These are phyloP conservation scores for Cardiospermum halicacabum DNA, from an alignment of 345 rosid genomes.

Conservation along the genomic window DNA sequence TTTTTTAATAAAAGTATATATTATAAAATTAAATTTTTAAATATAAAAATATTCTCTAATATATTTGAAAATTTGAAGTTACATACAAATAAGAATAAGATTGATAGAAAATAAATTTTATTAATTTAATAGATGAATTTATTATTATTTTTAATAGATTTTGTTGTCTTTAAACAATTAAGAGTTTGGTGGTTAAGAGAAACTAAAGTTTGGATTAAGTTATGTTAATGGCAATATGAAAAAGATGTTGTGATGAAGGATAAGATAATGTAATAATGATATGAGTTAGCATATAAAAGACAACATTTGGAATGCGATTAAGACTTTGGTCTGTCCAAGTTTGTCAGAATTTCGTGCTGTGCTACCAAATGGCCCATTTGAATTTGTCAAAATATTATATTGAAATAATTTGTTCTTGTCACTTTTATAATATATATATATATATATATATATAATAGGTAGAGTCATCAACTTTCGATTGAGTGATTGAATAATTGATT, in stretches of 20 bases:
- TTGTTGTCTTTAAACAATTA: not conserved
- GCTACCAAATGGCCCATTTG: not conserved
- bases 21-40: too few species aligned
- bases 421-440: not conserved
- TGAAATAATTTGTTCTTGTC: not conserved
- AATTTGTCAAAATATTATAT: not conserved
- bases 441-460: too few species aligned
- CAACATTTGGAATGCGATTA: constrained; percentile 24
- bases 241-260: constrained; percentile 25
- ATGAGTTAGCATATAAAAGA: constrained; percentile 14
- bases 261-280: constrained; percentile 20
- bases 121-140: too few species aligned
- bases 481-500: too few species aligned
- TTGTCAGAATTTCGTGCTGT: not conserved
- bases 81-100: too few species aligned
- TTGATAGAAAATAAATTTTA: too few species aligned
- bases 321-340: constrained; percentile 22
- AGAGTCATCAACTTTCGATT: too few species aligned
- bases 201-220: constrained; percentile 9
- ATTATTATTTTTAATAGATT: not conserved
- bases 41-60: too few species aligned
- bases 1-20: too few species aligned
- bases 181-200: constrained; percentile 4
- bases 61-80: too few species aligned
- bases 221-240: constrained; percentile 19